phyloP scores from a whole-genome alignment of 2,329 filamentous ascomycete species.

The Paraconiothyrium sp. region DNA sequence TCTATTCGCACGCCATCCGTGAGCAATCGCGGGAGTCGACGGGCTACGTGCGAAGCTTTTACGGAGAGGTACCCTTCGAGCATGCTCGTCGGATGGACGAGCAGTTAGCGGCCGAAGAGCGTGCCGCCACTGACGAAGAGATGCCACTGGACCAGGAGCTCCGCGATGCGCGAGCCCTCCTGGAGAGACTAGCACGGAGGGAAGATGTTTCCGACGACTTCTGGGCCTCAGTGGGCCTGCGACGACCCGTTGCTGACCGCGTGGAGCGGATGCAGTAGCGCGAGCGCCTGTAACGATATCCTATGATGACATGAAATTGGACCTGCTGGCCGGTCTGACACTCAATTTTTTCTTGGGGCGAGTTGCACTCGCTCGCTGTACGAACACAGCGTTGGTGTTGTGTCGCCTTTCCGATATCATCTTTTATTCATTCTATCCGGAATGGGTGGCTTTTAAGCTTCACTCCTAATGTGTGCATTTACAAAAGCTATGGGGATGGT shows the following conservation, averaged over 20 bases:
- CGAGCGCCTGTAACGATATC: conserved; percentile 34
- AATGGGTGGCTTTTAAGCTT: not conserved
- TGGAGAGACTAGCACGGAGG: conserved; percentile 73
- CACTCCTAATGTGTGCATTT: conserved; percentile 11
- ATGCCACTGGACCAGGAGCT: conserved; percentile 54
- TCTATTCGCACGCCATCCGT: conserved; percentile 40
- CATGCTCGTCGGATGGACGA: conserved; percentile 16
- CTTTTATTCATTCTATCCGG: not conserved
- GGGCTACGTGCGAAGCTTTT: conserved; percentile 41
- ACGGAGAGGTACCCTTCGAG: conserved; percentile 25
- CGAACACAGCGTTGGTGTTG: not conserved
- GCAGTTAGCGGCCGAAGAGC: conserved; percentile 27
- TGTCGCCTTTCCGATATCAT: not conserved
- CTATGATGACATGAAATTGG: conserved; percentile 12
- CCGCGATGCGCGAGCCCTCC: conserved; percentile 75
- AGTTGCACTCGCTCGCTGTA: not conserved
- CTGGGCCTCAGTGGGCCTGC: conserved; percentile 67
- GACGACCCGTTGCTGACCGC: conserved; percentile 45
- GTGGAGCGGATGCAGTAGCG: conserved; percentile 46
- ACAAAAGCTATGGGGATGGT: conserved; percentile 4
- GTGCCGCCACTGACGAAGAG: conserved; percentile 32
- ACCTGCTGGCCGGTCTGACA: conserved; percentile 21
- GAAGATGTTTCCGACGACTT: conserved; percentile 84
- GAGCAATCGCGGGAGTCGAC: conserved; percentile 40
- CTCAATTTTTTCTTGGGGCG: conserved; percentile 2